Base-by-base conservation (phyloP, 2,329 filamentous ascomycete genomes). In the Neopestalotiopsis sp. region DNA sequence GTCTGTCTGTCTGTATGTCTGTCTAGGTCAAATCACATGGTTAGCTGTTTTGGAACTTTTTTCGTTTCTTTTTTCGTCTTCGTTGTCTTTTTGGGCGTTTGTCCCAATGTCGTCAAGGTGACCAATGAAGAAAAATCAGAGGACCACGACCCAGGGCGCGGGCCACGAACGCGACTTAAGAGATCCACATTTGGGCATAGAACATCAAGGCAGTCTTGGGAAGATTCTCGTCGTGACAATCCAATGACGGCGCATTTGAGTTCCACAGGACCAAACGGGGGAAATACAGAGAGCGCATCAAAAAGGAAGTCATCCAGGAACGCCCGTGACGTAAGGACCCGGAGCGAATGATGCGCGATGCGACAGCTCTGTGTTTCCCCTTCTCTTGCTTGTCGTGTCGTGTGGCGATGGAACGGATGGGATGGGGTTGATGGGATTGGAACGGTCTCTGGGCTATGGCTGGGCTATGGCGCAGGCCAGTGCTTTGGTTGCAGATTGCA, bases 131-230 rank as follows among this genome's bases (percentile, higher is more conserved):
- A 61, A 61, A 42, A 62, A 62, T 28, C 57, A 30, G 13, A 30
- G 24, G 24, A 30, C 24, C 24, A 59, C 24, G 24, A 28, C 24
- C 24, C 57, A 14, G 24, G 24, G 14, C 24, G 57, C 30, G 30
- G 57, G 57, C 57, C 57, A 59, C 13, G 14, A n/a, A 34, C 30
- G n/a, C 30, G 59, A 40, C 59, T 62, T 62, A 34, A 62, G 20
- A 62, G 59, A 40, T 62, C 59, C 59, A 62, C 59, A 62, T 20
- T 62, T 40, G 30, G 59, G 32, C 59, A 42, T 24, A 59, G 57
- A 59, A 59, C 14, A 14, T 34, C 30, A 34, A 34, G 57, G 57
- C 24, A 34, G 24, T 59, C 24, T 34, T 34, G 30, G 30, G 30
- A 34, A 30, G 6, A 59, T 30, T 34, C 30, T 34, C 57, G 24